Conservation (phyloP, 306 rosid genomes). For the Astragalus membranaceus region DNA sequence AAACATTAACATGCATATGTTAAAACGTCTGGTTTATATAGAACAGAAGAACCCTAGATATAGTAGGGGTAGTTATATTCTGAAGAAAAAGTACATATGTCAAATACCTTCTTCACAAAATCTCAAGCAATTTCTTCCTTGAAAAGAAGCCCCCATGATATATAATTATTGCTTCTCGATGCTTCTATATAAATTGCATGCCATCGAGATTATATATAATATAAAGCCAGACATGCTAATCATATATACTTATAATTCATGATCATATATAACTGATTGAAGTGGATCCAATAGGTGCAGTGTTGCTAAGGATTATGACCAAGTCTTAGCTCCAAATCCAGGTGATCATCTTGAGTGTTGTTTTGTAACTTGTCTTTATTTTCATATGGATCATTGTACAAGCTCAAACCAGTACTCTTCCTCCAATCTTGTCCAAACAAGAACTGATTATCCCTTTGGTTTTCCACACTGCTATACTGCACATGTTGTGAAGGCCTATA, state of each 20-base stretch:
- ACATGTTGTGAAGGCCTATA: constrained; percentile 17
- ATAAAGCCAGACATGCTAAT: constrained; percentile 4
- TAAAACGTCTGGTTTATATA: background rate
- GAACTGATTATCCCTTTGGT: constrained; percentile 13
- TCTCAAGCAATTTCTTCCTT: background rate
- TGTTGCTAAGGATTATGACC: constrained; percentile 54
- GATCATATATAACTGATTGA: no score
- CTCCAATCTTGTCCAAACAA: constrained; percentile 44
- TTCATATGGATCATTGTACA: constrained; percentile 15
- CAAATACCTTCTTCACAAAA: constrained; percentile 15
- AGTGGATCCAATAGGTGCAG: background rate
- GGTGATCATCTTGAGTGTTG: constrained; percentile 34
- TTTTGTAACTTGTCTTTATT: constrained; percentile 21
- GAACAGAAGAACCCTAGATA: constrained; percentile 18
- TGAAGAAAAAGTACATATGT: background rate
- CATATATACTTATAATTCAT: background rate
- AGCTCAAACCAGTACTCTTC: constrained; percentile 27
- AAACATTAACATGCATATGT: constrained; percentile 3
- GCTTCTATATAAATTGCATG: constrained; percentile 16
- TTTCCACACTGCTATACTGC: constrained; percentile 17
- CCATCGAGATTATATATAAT: background rate
- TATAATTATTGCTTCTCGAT: constrained; percentile 1
- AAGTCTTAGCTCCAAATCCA: constrained; percentile 93
- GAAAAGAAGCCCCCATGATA: constrained; percentile 14
- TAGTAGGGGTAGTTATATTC: constrained; percentile 2